These are phyloP conservation scores for Mortierella sp. DNA, from an alignment of 371 early-diverging fungal genomes.

Conservation along the genomic window DNA sequence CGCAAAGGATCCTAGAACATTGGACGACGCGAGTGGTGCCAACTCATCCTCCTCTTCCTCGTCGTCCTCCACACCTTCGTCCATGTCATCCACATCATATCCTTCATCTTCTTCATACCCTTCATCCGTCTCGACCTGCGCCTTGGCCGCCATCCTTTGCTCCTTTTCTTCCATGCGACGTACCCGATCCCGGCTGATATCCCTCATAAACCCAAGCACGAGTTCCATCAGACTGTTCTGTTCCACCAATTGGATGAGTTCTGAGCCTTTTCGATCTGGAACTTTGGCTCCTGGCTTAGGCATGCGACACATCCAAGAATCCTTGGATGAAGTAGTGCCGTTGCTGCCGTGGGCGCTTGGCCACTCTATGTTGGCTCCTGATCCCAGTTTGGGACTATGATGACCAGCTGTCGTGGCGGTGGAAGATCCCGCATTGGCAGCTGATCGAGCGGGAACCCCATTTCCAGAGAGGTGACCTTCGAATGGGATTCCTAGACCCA, in stretches of 20 bases:
- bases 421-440: background rate
- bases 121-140: slow-evolving; percentile 15
- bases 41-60: slow-evolving; percentile 16
- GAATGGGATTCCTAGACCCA: slow-evolving; percentile 34
- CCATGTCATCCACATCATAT: slow-evolving; percentile 7
- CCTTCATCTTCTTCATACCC: slow-evolving; percentile 9
- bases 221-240: slow-evolving; percentile 70
- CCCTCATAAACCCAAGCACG: slow-evolving; percentile 64
- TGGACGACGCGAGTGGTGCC: too few species aligned
- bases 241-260: slow-evolving; percentile 66
- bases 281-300: slow-evolving; percentile 38
- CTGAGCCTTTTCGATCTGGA: slow-evolving; percentile 61
- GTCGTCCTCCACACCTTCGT: slow-evolving; percentile 14
- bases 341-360: slow-evolving; percentile 8
- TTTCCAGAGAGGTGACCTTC: slow-evolving; percentile 15
- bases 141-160: background rate
- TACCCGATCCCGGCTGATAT: slow-evolving; percentile 39
- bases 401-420: slow-evolving; percentile 5
- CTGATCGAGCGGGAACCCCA: slow-evolving; percentile 1
- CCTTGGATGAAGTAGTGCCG: slow-evolving; percentile 15
- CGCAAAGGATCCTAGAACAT: too few species aligned
- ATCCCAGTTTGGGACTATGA: slow-evolving; percentile 31
- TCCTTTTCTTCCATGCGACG: slow-evolving; percentile 33
- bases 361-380: slow-evolving; percentile 20
- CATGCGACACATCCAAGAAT: slow-evolving; percentile 51